Evolutionary conservation across 768 basidiomycete genomes (phyloP), one percentile per base, ranked within the genome.

Genomic region (Boletus rubroflammeus): DNA sequence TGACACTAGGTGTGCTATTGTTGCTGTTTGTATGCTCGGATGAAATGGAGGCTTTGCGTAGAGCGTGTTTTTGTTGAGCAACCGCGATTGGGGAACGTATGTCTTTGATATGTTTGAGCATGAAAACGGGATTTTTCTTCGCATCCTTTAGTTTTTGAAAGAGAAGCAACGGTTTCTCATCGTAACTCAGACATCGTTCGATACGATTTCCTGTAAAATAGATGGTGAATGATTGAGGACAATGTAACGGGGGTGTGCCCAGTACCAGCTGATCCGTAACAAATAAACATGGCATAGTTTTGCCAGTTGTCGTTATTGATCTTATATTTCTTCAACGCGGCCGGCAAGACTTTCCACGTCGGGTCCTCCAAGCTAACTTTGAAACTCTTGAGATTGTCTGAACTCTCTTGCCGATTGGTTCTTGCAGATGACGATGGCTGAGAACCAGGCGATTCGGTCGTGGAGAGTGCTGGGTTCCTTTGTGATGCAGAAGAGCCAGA

Each of bases 211-310:
- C 85, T 88, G 57, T 6, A 23, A 45, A 26, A 40, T 17, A 11
- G 9, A 41, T 7, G 39, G 15, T 57, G 32, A 38, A 54, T 25
- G 25, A 44, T 21, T 3, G 44, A 21, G 28, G 11, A 17, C 9
- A 5, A 13, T 26, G 19, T 6, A 9, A 31, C 15, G 6, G 26
- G 39, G 21, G 11, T 29, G 29, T 17, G 7, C 8, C 1, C 29
- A 66, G 62, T 66, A 93, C 95, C 93, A 49, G 93, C 78, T 50
- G 88, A 86, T 11, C 95, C 96, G 70, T 96, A 98, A 63, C 96
- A 98, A 56, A 99, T 98, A 74, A 99, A 99, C 88, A 99, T 90
- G 28, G 97, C 97, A 75, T 98, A 99, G 64, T 93, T 91, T 76
- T 93, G 88, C 97, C 97, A 99, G 70, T 91, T 95, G 59, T 98